A percentile compares a stretch with the other conserved stretches of the same genome.
Evolutionary conservation across 139 green algal genomes (phyloP).

Genomic region (Chlamydomonas sp.): DNA sequence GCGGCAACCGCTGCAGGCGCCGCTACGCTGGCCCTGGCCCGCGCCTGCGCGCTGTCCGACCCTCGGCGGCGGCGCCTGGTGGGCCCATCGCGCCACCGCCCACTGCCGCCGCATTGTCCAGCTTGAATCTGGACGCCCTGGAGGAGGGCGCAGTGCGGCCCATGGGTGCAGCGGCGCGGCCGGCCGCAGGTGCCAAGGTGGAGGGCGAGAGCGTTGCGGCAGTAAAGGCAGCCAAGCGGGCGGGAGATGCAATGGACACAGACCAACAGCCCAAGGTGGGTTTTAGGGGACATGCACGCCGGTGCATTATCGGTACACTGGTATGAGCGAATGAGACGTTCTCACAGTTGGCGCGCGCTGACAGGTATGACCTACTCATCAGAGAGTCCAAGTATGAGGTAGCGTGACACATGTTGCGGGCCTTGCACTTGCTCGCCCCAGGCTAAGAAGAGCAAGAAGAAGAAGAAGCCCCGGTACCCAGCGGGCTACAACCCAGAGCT

Average conservation of each 20-base stretch:
- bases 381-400: neutral
- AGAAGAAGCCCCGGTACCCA: constrained; percentile 73
- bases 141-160: constrained; percentile 50
- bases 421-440: neutral
- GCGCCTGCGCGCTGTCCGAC: constrained; percentile 55
- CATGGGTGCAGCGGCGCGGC: neutral
- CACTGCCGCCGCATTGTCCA: neutral
- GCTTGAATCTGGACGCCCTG: constrained; percentile 64
- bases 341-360: neutral
- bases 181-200: constrained; percentile 4
- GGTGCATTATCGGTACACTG: neutral
- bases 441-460: constrained; percentile 73
- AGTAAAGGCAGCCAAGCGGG: constrained; percentile 15
- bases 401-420: too few species aligned
- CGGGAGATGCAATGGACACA: constrained; percentile 32
- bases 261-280: constrained; percentile 23
- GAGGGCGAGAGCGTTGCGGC: neutral
- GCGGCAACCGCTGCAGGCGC: constrained; percentile 22
- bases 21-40: constrained; percentile 47
- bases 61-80: constrained; percentile 31
- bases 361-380: neutral
- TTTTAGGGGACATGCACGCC: neutral
- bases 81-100: neutral
- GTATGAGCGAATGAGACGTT: neutral
- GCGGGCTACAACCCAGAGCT: constrained; percentile 91